These are phyloP conservation scores for Ogataea hybrid DNA, from an alignment of 1,139 yeast genomes.

Conservation along the genomic window DNA sequence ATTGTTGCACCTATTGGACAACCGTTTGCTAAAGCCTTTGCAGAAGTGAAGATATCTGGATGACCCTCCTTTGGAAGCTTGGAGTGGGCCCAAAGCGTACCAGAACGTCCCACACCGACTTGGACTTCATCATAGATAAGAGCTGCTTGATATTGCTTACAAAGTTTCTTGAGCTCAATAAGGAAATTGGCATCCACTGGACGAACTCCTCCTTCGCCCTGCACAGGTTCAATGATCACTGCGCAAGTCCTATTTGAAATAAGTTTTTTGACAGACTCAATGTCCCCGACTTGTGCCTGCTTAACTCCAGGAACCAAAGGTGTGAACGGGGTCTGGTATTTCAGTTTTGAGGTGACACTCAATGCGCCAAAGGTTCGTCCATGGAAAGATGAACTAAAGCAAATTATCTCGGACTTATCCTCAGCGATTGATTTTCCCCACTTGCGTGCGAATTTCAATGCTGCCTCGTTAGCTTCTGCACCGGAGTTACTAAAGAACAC, in stretches of 20 bases:
- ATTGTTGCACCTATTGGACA: conserved; percentile 94
- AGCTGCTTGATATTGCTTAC: conserved; percentile 67
- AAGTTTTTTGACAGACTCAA: conserved; percentile 53
- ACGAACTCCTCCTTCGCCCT: conserved; percentile 96
- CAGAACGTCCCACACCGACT: conserved; percentile 94
- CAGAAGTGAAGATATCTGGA: conserved; percentile 92
- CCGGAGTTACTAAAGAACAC: conserved; percentile 92
- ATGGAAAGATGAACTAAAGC: conserved; percentile 89
- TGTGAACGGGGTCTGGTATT: conserved; percentile 86
- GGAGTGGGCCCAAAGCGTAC: conserved; percentile 90
- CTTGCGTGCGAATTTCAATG: conserved; percentile 90
- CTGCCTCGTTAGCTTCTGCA: conserved; percentile 97
- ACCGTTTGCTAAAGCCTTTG: conserved; percentile 97
- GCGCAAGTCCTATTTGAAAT: conserved; percentile 81
- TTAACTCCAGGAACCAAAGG: conserved; percentile 87
- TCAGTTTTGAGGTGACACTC: conserved; percentile 86
- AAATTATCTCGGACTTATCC: conserved; percentile 69
- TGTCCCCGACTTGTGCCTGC: conserved; percentile 58
- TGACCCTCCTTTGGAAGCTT: conserved; percentile 71
- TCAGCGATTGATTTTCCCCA: conserved; percentile 55
- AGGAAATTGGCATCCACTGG: conserved; percentile 64
- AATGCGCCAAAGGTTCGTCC: conserved; percentile 94
- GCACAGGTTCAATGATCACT: conserved; percentile 93
- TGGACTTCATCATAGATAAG: conserved; percentile 95
- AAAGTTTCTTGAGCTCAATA: conserved; percentile 60